Base-by-base conservation (phyloP, 2,329 filamentous ascomycete genomes). In the Chlorencoelia australis region DNA sequence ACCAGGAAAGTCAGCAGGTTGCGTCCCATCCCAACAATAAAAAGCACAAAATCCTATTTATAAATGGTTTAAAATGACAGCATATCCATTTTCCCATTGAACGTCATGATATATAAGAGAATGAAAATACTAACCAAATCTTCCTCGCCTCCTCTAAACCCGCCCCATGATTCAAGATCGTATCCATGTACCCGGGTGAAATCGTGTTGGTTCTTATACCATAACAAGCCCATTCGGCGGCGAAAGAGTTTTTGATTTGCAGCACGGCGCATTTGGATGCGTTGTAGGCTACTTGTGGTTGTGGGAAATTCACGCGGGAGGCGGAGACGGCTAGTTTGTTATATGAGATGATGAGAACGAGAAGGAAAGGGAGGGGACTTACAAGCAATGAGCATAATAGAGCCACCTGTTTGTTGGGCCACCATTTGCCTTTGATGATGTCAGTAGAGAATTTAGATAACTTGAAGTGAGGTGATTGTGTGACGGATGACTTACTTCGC, bases 231-330 rank as follows among this genome's bases (percentile, higher is more conserved):
- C 81, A 87, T 57, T 88, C 82, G 0, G 76, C 79, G 0, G 81
- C 82, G 11, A 87, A 59, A 22, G 67, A 76, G 44, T 68, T 73
- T 33, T 73, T 76, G 46, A 86, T 55, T 33, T 73, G 69, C 19
- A 81, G 48, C 1, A 87, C 57, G 0, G 72, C 79, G 0, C 78
- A 73, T 56, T 88, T 88, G 44, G 69, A 75, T 1, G 75, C 74
- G 46, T 88, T 87, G 53, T 88, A 87, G 0, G 75, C 71, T 0
- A 65, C 66, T 51, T 87, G 82, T 0, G 81, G 79, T 51, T 85
- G 80, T 0, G 41, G 38, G 14, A 24, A 42, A 9, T 37, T 43
- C 38, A 81, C 78, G 2, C 68, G 55, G 44, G 85, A 79, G 0
- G 67, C 81, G 1, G 75, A 81, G 31, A 84, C 80, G 8, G 71